Conservation (phyloP, 2,329 filamentous ascomycete genomes). For the Penicillium freii region DNA sequence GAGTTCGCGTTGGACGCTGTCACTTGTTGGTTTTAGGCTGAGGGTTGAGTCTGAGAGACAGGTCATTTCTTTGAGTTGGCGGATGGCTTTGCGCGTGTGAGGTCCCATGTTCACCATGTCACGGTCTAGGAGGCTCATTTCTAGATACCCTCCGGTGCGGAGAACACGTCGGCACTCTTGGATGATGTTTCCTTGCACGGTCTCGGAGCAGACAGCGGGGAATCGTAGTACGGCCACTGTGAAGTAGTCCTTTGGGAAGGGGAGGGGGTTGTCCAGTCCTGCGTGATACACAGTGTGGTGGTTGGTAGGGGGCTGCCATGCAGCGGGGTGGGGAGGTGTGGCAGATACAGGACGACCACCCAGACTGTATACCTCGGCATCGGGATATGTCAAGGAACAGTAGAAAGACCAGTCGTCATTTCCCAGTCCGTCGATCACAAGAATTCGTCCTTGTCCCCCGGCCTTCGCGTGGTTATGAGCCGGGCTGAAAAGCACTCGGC, state of each 20-base stretch:
- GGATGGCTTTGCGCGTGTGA: conserved; percentile 46
- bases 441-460: conserved; percentile 43
- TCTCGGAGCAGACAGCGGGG: conserved; percentile 46
- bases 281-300: conserved; percentile 45
- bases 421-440: conserved; percentile 52
- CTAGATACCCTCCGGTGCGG: conserved; percentile 49
- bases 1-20: conserved; percentile 48
- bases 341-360: conserved; percentile 36
- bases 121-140: conserved; percentile 50
- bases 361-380: conserved; percentile 47
- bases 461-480: conserved; percentile 47
- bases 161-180: conserved; percentile 51
- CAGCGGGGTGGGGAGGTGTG: conserved; percentile 38
- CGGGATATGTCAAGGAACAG: conserved; percentile 50
- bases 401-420: conserved; percentile 55
- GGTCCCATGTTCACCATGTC: conserved; percentile 53
- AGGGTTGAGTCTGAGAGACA: conserved; percentile 43
- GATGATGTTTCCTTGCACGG: conserved; percentile 44
- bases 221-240: conserved; percentile 48
- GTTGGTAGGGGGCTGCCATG: conserved; percentile 45
- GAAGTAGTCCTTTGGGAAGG: conserved; percentile 50
- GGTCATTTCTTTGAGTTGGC: conserved; percentile 47
- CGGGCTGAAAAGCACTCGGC: conserved; percentile 51
- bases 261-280: conserved; percentile 42
- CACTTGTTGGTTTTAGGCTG: conserved; percentile 48